A percentile compares a stretch with the other conserved stretches of the same genome.
These are phyloP conservation scores for Cladosporium sp. DNA, from an alignment of 2,329 filamentous ascomycete species.

Conservation along the genomic window DNA sequence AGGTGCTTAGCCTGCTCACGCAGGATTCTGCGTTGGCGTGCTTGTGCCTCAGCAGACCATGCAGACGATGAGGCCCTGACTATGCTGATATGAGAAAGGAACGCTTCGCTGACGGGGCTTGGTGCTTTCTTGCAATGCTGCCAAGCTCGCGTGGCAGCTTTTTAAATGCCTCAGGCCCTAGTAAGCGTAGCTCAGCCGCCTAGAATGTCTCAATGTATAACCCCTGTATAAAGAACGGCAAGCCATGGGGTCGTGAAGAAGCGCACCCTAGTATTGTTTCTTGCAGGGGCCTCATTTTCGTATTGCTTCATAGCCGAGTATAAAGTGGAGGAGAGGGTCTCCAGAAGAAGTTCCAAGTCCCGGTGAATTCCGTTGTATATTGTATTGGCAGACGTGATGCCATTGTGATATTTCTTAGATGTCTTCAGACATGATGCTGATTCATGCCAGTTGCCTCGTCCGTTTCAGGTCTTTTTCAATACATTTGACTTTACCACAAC, in stretches of 20 bases:
- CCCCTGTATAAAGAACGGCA: not conserved
- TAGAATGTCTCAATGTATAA: no score
- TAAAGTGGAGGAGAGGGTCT: not conserved
- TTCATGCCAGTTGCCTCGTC: no score
- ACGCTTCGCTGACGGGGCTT: not conserved
- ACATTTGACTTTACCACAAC: no score
- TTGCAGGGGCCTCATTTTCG: not conserved
- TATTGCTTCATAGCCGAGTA: not conserved
- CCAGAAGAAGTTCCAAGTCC: no score
- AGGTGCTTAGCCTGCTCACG: not conserved
- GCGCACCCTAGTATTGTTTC: not conserved
- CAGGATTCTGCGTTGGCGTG: not conserved
- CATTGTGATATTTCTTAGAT: no score
- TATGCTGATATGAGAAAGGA: not conserved
- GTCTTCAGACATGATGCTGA: no score
- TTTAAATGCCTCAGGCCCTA: not conserved
- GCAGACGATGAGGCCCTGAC: no score
- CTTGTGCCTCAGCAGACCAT: no score
- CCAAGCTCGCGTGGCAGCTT: not conserved
- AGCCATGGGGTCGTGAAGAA: not conserved
- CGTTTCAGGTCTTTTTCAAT: no score
- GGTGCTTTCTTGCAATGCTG: slow-evolving; percentile 2
- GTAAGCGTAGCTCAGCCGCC: slow-evolving; percentile 4
- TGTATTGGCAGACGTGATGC: no score
- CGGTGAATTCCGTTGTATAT: not conserved